Evolutionary conservation across 495 filamentous ascomycete species (phyloP).

Genomic region (Staphylotrichum tortipilum): DNA sequence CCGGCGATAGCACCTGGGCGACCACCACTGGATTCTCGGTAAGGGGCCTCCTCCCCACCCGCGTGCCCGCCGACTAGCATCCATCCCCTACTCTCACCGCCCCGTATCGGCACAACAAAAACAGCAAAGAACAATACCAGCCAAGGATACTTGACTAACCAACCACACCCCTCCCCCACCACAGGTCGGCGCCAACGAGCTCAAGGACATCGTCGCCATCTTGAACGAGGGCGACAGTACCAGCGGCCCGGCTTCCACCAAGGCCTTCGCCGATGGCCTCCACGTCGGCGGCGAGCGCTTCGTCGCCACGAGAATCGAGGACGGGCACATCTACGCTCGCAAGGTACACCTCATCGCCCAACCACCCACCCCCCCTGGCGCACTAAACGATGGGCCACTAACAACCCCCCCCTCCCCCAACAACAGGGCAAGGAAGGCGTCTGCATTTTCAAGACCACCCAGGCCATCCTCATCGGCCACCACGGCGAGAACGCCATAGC

Average conservation of each 20-base stretch:
- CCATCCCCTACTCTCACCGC: too few relatives aligned
- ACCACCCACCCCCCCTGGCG: background rate
- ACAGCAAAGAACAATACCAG: too few relatives aligned
- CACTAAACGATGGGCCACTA: background rate
- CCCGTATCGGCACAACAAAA: too few relatives aligned
- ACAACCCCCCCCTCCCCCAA: background rate
- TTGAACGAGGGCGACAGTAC: constrained; percentile 18
- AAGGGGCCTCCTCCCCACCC: constrained; percentile 27
- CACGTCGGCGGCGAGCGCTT: constrained; percentile 62
- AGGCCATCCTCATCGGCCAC: constrained; percentile 80
- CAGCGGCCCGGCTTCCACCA: constrained; percentile 38
- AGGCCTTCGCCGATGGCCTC: constrained; percentile 52
- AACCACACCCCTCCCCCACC: too few relatives aligned
- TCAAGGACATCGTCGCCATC: constrained; percentile 45
- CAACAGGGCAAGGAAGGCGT: constrained; percentile 72
- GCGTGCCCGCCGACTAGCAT: background rate
- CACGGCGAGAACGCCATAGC: constrained; percentile 62
- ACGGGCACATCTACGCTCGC: constrained; percentile 73
- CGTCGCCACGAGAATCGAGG: constrained; percentile 63
- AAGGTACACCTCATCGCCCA: constrained; percentile 48
- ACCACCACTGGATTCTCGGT: constrained; percentile 61
- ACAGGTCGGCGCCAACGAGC: constrained; percentile 61
- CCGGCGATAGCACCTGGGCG: constrained; percentile 80
- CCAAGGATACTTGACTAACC: too few relatives aligned
- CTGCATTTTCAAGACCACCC: constrained; percentile 68